phyloP scores from a whole-genome alignment of 495 filamentous ascomycete genomes.

The Massariosphaeria phaeospora region DNA sequence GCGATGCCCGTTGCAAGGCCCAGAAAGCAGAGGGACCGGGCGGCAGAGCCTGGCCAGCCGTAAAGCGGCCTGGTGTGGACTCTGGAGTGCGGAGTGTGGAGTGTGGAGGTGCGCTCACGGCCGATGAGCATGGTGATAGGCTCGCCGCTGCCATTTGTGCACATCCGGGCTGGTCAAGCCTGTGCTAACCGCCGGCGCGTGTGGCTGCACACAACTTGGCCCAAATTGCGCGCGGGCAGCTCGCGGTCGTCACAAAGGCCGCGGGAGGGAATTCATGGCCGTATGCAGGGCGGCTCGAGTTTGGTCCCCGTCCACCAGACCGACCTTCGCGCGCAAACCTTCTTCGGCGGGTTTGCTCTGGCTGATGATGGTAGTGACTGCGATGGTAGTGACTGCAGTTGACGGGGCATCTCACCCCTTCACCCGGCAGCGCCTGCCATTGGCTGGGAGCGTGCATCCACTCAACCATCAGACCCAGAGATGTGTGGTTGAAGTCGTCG shows the following conservation, averaged over 20 bases:
- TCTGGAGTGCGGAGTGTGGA: background rate
- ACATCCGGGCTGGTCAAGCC: background rate
- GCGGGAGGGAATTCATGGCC: background rate
- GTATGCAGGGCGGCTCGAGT: background rate
- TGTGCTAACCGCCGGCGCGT: slow-evolving; percentile 22
- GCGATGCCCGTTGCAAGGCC: slow-evolving; percentile 19
- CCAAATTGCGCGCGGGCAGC: background rate
- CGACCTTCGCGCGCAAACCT: background rate
- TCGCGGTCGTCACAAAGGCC: background rate
- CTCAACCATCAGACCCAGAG: too few species aligned
- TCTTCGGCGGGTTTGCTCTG: background rate
- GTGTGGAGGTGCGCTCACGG: slow-evolving; percentile 3
- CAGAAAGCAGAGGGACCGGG: background rate
- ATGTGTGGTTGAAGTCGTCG: too few species aligned
- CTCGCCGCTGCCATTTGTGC: background rate
- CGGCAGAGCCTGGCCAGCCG: too few species aligned
- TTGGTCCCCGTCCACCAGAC: background rate
- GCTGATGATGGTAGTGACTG: too few species aligned
- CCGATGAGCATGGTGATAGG: slow-evolving; percentile 15
- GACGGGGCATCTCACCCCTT: too few species aligned
- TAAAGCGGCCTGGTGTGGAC: too few species aligned
- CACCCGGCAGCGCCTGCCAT: too few species aligned
- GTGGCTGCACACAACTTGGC: slow-evolving; percentile 27
- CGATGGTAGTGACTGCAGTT: too few species aligned
- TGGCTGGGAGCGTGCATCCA: too few species aligned